A percentile compares a stretch with the other conserved stretches of the same genome.
phyloP scores from a whole-genome alignment of 2,329 filamentous ascomycete species.

The Coleophoma crateriformis region DNA sequence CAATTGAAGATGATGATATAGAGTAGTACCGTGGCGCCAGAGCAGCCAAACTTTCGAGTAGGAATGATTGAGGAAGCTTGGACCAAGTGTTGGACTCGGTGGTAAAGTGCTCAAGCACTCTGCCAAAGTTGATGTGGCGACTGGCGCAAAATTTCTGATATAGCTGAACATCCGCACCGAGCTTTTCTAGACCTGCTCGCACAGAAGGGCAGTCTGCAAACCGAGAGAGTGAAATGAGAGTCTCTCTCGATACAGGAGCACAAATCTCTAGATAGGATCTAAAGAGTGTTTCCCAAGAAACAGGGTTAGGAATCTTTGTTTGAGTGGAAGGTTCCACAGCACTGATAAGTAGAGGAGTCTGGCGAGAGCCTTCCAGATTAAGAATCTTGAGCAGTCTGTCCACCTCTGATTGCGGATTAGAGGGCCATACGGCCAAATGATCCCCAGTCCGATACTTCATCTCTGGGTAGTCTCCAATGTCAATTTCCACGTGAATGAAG shows the following conservation, averaged over 20 bases:
- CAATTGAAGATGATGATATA: constrained; percentile 48
- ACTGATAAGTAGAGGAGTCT: constrained; percentile 1
- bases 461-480: constrained; percentile 2
- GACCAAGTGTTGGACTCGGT: neutral
- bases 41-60: constrained; percentile 47
- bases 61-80: constrained; percentile 38
- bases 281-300: constrained; percentile 28
- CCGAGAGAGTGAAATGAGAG: constrained; percentile 26
- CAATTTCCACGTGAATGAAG: constrained; percentile 9
- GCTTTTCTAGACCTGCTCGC: neutral
- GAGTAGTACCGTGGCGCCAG: constrained; percentile 56
- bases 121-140: constrained; percentile 2
- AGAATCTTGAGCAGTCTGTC: constrained; percentile 3
- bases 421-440: constrained; percentile 9
- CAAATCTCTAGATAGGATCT: constrained; percentile 39
- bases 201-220: constrained; percentile 29
- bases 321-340: neutral
- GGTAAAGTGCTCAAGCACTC: constrained; percentile 22
- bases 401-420: constrained; percentile 6
- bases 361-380: neutral
- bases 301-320: neutral
- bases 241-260: constrained; percentile 31
- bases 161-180: neutral
- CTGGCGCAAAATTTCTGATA: neutral
- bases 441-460: constrained; percentile 9